Conservation (phyloP, 1,139 yeast genomes). For the Blastobotrys persicus region DNA sequence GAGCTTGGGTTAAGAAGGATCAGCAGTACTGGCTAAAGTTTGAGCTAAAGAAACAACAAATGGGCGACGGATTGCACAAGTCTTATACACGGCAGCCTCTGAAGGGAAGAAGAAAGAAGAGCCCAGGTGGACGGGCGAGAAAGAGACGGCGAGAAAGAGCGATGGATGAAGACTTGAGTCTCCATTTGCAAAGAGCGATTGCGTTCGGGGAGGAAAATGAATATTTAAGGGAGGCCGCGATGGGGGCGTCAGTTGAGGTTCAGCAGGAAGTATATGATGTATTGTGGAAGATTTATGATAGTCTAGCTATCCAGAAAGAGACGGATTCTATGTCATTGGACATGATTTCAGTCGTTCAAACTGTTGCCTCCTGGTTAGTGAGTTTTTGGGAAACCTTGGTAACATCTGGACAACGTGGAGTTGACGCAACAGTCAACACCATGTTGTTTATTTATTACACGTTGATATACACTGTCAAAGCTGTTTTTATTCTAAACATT, state of each 20-base stretch:
- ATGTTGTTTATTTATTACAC: not conserved
- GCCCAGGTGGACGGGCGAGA: conserved; percentile 8
- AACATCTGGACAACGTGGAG: not conserved
- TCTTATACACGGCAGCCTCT: not conserved
- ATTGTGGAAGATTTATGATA: not conserved
- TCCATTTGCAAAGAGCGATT: not conserved
- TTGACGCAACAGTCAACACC: conserved; percentile 2
- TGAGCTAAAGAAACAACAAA: not conserved
- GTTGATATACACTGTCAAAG: conserved; percentile 1
- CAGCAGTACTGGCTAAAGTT: too few relatives aligned
- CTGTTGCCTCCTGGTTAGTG: not conserved
- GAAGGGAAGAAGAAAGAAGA: not conserved
- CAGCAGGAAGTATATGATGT: conserved; percentile 1
- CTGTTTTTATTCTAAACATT: not conserved
- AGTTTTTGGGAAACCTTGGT: not conserved
- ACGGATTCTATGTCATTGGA: not conserved
- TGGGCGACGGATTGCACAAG: not conserved
- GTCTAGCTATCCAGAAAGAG: not conserved
- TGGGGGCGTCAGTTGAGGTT: not conserved
- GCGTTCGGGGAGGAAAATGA: not conserved
- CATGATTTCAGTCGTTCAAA: not conserved
- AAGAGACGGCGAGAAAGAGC: not conserved
- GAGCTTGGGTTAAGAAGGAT: too few relatives aligned
- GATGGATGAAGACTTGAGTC: not conserved
- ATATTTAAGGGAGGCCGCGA: not conserved